Base-by-base conservation (phyloP, 768 basidiomycete genomes). In the Kwoniella dejecticola region DNA sequence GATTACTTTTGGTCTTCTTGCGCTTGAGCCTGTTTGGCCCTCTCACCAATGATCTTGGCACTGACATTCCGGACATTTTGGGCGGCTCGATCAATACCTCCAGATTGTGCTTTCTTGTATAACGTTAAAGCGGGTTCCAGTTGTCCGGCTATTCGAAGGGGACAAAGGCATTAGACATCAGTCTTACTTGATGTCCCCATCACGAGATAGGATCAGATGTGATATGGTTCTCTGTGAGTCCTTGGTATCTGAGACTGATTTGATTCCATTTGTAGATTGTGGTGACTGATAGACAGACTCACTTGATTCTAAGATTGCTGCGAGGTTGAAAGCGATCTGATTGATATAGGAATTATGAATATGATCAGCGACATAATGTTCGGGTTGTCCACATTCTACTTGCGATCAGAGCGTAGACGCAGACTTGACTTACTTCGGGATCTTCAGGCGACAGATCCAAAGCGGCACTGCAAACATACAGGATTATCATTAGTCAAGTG, bases 41-140 rank as follows among this genome's bases (percentile, higher is more conserved):
- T 47, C 49, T 54, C 52, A 33, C 52, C 68, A n/a, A 72, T 44
- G 44, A 75, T 64, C 64, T 72, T 75, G 0, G 66, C 64, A 63
- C 77, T 65, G 49, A 81, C 77, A 54, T 75, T 81, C 42, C 75
- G 52, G 7, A 81, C 66, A 57, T 80, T 81, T 60, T 77, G 72
- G 21, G 65, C 66, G 0, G 80, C 80, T 13, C 79, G 62, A 11
- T 76, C 71, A 42, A 81, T 74, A 23, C 80, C 80, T 1, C 77
- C 69, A 27, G 74, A 70, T 10, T 69, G 59, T 0, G 80, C 77
- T 19, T 75, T 68, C 53, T 79, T 62, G 60, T 77, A 81, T 47
- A 79, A 61, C 21, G 71, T 70, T 57, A 81, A 55, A 0, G 80
- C 74, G 4, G 77, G 69, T 38, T 79, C 78, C 38, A 79, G 58